Evolutionary conservation across 441 rosid genomes (phyloP).

Genomic region (Adansonia gregorii): DNA sequence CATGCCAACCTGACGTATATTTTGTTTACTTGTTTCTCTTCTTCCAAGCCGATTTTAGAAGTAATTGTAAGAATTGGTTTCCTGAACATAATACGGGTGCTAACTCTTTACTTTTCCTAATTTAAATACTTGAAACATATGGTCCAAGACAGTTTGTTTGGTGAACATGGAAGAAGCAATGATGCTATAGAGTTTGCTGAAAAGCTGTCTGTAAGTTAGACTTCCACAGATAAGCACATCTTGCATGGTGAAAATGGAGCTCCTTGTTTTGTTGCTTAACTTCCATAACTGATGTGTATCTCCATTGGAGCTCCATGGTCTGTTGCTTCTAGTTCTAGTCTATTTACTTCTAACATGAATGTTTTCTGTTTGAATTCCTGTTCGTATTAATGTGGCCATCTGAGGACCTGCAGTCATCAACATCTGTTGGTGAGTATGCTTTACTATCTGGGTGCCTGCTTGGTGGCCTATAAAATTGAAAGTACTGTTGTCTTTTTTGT

Average conservation of each 20-base stretch:
- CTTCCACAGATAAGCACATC: not conserved
- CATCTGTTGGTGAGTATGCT: conserved; percentile 44
- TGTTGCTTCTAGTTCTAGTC: not conserved
- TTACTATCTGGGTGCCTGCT: not conserved
- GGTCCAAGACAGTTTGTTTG: conserved; percentile 40
- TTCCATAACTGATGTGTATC: not conserved
- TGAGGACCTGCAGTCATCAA: conserved; percentile 37
- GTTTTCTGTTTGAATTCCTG: conserved; percentile 17
- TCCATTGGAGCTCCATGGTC: conserved; percentile 23
- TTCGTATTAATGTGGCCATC: conserved; percentile 41
- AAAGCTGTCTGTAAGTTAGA: conserved; percentile 47
- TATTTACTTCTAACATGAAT: conserved; percentile 19
- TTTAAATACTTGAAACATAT: conserved; percentile 35
- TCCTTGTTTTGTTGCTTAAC: conserved; percentile 3
- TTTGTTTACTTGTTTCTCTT: not conserved
- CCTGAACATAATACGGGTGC: not conserved
- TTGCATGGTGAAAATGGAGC: not conserved
- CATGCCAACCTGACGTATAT: not conserved
- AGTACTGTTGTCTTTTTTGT: not conserved
- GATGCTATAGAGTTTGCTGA: conserved; percentile 35
- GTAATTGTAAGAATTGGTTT: conserved; percentile 17
- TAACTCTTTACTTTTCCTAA: not conserved
- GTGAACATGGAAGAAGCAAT: conserved; percentile 40
- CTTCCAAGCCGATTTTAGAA: conserved; percentile 6
- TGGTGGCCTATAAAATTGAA: not conserved